Base-by-base conservation (phyloP, 2,329 filamentous ascomycete genomes). In the Ilyonectria mors-panacis region DNA sequence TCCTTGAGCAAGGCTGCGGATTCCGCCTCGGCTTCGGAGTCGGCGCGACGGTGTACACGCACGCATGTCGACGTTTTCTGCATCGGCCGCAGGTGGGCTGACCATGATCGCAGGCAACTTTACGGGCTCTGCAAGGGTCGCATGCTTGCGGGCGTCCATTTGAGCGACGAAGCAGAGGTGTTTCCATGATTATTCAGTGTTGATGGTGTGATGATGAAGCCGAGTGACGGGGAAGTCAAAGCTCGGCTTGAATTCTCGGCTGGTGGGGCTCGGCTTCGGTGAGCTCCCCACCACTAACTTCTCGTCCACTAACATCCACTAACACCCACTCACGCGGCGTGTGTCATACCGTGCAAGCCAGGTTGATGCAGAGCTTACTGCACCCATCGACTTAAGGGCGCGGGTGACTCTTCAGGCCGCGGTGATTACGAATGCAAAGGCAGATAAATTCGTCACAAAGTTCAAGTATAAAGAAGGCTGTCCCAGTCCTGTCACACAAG, bases 41-140 rank as follows among this genome's bases (percentile, higher is more conserved):
- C 37, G 68, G 59, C 26, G 33, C 57, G 50, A 69, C 61, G n/a
- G 75, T 72, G 66, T 85, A 85, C 1, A 82, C 71, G 63, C 83
- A 85, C 3, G 74, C 63, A 50, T 79, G 76, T 30, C 76, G 78
- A 13, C 80, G 72, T 69, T 80, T 81, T 53, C 68, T 76, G 66
- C 83, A 85, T 42, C 82, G 77, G 44, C 75, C 74, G 67, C 82
- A 85, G 17, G 79, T 66, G 0, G 83, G 83, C n/a, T 80, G 78
- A 0, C 67, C 68, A 60, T 84, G 82, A 63, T 85, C 82, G 72
- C 83, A 85, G 6, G 83, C 82, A 7, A 84, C 79, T 65, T 84
- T 84, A 17, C 82, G 79, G 59, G 77, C 78, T 12, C 81, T 78
- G 59, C 82, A 84, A 26, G 81, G 80, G 73, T 83, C 77, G 48